Percentiles rank a stretch among this genome's conserved stretches.
Evolutionary conservation across 2,329 filamentous ascomycete genomes (phyloP).

Genomic region (Reticulascus tulasneorum): DNA sequence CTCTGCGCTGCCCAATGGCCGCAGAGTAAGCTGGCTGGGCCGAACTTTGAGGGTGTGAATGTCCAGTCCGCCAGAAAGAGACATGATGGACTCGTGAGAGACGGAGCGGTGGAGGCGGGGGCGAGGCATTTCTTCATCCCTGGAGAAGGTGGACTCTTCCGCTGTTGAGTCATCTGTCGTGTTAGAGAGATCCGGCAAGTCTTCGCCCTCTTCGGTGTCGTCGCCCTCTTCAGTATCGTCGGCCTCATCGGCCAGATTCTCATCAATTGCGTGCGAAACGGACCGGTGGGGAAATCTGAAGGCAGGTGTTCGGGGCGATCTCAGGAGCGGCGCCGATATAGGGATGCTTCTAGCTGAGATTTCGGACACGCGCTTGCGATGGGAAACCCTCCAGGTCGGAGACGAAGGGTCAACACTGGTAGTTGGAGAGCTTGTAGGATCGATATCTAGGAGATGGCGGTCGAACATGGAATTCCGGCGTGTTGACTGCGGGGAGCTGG

Average conservation of each 20-base stretch:
- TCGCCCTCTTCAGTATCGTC: constrained; percentile 28
- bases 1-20: constrained; percentile 49
- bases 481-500: constrained; percentile 76
- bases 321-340: constrained; percentile 20
- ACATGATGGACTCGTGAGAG: constrained; percentile 88
- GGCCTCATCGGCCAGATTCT: constrained; percentile 14
- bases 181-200: constrained; percentile 18
- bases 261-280: constrained; percentile 10
- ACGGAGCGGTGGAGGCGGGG: constrained; percentile 58
- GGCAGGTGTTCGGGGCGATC: constrained; percentile 16
- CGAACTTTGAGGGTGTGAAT: constrained; percentile 77
- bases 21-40: constrained; percentile 68
- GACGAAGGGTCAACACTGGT: constrained; percentile 70
- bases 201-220: constrained; percentile 33
- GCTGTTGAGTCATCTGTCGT: constrained; percentile 31
- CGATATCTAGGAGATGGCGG: constrained; percentile 60
- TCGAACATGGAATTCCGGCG: constrained; percentile 78
- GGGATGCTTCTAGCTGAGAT: constrained; percentile 32
- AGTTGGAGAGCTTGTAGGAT: constrained; percentile 75
- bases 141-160: constrained; percentile 24
- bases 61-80: constrained; percentile 80
- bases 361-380: constrained; percentile 55
- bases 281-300: constrained; percentile 17
- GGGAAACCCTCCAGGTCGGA: constrained; percentile 47
- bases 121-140: constrained; percentile 32